Percentiles rank a stretch among this genome's conserved stretches.
phyloP scores from a whole-genome alignment of 495 filamentous ascomycete genomes.

The Apiosordaria backusii region DNA sequence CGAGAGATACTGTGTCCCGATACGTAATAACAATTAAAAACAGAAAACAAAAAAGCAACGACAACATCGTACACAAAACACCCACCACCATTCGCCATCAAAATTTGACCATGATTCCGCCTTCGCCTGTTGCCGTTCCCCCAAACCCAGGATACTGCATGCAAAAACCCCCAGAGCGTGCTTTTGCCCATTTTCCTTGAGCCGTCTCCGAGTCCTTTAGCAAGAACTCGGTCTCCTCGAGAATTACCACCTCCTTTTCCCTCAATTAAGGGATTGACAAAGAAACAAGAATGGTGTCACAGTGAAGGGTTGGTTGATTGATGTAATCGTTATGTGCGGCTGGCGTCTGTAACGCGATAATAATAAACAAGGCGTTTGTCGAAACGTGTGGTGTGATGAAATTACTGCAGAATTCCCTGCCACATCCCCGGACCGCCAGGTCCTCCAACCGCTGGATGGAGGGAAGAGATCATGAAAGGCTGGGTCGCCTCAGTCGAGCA shows the following conservation, averaged over 20 bases:
- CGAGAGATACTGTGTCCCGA: conserved; percentile 16
- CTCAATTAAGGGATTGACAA: conserved; percentile 18
- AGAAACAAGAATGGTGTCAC: conserved; percentile 33
- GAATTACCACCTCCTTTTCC: conserved; percentile 18
- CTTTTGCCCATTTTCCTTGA: conserved; percentile 30
- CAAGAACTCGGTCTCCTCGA: conserved; percentile 32
- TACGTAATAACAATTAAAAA: conserved; percentile 22
- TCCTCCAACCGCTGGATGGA: conserved; percentile 42
- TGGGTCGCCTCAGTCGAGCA: conserved; percentile 48
- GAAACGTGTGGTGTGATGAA: not conserved
- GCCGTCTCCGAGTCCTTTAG: conserved; percentile 19
- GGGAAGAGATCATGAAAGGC: conserved; percentile 30
- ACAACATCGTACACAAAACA: conserved; percentile 31
- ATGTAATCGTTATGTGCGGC: conserved; percentile 22
- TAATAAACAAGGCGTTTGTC: conserved; percentile 13
- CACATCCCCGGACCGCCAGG: conserved; percentile 58
- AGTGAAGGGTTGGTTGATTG: conserved; percentile 7
- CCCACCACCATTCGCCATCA: conserved; percentile 19
- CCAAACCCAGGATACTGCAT: conserved; percentile 35
- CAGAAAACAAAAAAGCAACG: conserved; percentile 14
- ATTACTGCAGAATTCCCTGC: conserved; percentile 50
- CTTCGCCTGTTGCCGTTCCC: conserved; percentile 30
- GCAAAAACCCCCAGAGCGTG: conserved; percentile 27
- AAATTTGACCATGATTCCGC: conserved; percentile 21
- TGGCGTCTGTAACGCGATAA: conserved; percentile 17